Evolutionary conservation across 371 early-diverging fungal genomes (phyloP).

Genomic region (Apophysomyces elegans): DNA sequence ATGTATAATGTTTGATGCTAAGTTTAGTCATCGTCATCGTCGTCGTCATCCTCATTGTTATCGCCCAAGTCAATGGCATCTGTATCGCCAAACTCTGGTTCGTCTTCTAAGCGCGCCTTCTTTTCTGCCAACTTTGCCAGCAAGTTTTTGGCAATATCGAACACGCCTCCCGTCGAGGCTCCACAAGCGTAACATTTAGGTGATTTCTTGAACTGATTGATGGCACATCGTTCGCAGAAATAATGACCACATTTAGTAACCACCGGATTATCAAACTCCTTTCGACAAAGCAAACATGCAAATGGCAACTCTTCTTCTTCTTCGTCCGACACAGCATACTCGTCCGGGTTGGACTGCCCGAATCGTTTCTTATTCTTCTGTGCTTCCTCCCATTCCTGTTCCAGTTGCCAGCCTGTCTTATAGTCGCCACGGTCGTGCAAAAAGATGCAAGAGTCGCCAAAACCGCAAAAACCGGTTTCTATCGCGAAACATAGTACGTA

Average conservation of each 20-base stretch:
- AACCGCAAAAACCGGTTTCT: conserved; percentile 94
- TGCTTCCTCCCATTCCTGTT: conserved; percentile 92
- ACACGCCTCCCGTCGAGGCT: conserved; percentile 83
- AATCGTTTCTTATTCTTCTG: conserved; percentile 65
- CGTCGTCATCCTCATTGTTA: conserved; percentile 40
- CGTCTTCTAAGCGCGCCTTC: conserved; percentile 34
- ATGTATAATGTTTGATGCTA: background rate
- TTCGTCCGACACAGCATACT: conserved; percentile 58
- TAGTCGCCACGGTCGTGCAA: conserved; percentile 98
- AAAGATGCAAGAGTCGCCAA: conserved; percentile 96
- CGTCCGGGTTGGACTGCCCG: conserved; percentile 52
- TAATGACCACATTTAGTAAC: conserved; percentile 94
- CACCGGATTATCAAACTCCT: conserved; percentile 86
- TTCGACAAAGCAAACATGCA: conserved; percentile 91
- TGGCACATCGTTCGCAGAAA: conserved; percentile 95
- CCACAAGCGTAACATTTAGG: conserved; percentile 94
- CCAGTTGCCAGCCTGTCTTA: conserved; percentile 95
- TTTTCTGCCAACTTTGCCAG: conserved; percentile 65
- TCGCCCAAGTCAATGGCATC: conserved; percentile 12
- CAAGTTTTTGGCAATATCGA: conserved; percentile 84
- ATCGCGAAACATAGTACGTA: conserved; percentile 8
- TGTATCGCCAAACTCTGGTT: conserved; percentile 14
- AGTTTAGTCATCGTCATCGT: conserved; percentile 34
- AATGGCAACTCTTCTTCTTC: conserved; percentile 83
- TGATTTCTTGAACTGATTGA: conserved; percentile 76